Conservation (phyloP, 2,329 filamentous ascomycete genomes). For the Tympanopsis confertula region DNA sequence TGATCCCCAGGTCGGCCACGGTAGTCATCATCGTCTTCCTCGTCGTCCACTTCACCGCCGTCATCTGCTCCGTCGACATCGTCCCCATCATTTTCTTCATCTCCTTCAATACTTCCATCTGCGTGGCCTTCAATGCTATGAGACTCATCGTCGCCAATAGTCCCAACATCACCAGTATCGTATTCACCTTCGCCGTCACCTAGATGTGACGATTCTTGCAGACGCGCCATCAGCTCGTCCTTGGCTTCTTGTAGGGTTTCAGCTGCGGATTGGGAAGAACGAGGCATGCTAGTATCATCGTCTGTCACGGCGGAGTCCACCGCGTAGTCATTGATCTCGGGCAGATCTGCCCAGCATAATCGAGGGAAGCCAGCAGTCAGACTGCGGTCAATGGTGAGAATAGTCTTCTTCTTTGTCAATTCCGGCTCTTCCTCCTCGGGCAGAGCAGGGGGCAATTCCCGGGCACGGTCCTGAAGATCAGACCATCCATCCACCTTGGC, state of each 20-base stretch:
- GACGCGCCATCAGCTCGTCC: conserved; percentile 33
- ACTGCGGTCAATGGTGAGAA: conserved; percentile 25
- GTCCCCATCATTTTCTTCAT: conserved; percentile 22
- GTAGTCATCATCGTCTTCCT: conserved; percentile 34
- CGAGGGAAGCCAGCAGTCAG: conserved; percentile 22
- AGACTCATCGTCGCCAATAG: conserved; percentile 24
- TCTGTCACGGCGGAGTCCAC: conserved; percentile 25
- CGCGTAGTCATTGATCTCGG: conserved; percentile 26
- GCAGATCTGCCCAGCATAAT: conserved; percentile 27
- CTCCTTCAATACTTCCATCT: conserved; percentile 3
- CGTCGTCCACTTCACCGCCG: conserved; percentile 21
- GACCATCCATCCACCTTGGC: conserved; percentile 30
- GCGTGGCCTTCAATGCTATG: conserved; percentile 18
- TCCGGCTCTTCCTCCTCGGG: conserved; percentile 5
- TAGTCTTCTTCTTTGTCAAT: conserved; percentile 23
- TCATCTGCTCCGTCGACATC: not conserved
- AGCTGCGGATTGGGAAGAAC: conserved; percentile 31
- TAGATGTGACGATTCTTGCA: conserved; percentile 28
- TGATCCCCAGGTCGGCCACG: conserved; percentile 31
- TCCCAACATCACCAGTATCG: conserved; percentile 8
- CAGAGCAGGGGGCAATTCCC: conserved; percentile 17
- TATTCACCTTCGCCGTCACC: conserved; percentile 3
- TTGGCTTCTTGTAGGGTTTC: conserved; percentile 36
- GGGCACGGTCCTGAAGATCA: conserved; percentile 23
- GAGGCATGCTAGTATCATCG: conserved; percentile 30